Evolutionary conservation across 2,329 filamentous ascomycete species (phyloP), one percentile per base, ranked within the genome.

Genomic region (Juglanconis juglandina): DNA sequence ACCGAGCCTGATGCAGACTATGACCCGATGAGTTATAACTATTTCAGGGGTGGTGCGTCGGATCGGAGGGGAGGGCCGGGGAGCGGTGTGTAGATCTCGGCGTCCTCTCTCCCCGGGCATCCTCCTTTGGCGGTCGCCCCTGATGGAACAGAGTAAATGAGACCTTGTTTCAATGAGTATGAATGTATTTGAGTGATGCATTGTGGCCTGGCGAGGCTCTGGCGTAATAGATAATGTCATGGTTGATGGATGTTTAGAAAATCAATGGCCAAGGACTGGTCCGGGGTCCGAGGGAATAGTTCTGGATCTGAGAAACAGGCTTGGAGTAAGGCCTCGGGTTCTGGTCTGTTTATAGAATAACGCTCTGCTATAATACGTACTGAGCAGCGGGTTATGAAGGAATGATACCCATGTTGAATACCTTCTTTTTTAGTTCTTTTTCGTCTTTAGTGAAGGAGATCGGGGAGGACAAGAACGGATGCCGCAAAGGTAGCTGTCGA

Each of bases 21-120:
- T 24, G 80, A 83, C 47, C 80, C 81, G 8, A 71, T 76, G 65
- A 76, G 79, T 62, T 86, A 85, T 65, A 83, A 86, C 68, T 86
- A 86, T 65, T 86, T 85, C 70, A 77, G 83, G 34, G 74, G 76
- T 4, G 73, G 70, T 17, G 48, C 56, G 3, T 53, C 51, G 47
- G 48, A 24, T 48, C 48, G 3, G 47, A 41, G 51, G 51, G 44
- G n/a, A 54, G 54, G 39, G 34, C 60, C 37, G 58, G 56, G 32
- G 24, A 30, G 51, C 5, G 58, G 53, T 35, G 17, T 41, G 13
- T 62, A 60, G 51, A 42, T 9, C 8, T 13, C n/a, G 10, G 24
- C 13, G 47, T 7, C 34, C 4, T 24, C 30, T 4, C 3, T 32
- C 30, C 33, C 11, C 11, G 17, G 39, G 35, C 11, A 11, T 35